Percentiles rank a stretch among this genome's conserved stretches.
phyloP scores from a whole-genome alignment of 192 early-diverging fungal genomes.

The Hyaloraphidium curvatum region DNA sequence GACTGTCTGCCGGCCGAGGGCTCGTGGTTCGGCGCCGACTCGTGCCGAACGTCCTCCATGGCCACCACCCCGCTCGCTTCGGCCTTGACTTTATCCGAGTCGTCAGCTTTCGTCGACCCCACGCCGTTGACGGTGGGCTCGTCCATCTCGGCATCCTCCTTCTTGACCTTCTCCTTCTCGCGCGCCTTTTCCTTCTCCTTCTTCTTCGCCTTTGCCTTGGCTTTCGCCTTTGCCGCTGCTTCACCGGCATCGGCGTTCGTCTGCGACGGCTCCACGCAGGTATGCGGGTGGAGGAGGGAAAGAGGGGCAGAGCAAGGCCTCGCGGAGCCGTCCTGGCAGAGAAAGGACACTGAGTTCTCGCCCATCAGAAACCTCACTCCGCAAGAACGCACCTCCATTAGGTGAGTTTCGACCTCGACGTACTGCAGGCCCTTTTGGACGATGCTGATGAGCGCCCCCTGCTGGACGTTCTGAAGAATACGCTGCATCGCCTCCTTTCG shows the following conservation, averaged over 20 bases:
- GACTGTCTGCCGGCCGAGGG: too few relatives aligned
- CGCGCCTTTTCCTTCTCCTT: constrained; percentile 5
- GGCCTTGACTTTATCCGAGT: constrained; percentile 7
- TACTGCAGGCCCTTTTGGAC: constrained; percentile 86
- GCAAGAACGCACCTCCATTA: constrained; percentile 37
- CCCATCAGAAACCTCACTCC: neutral
- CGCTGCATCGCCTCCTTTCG: too few relatives aligned
- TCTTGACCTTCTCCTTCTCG: constrained; percentile 4
- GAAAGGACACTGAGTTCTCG: neutral
- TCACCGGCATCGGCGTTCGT: constrained; percentile 7
- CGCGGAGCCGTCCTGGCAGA: constrained; percentile 51
- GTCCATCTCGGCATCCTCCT: neutral
- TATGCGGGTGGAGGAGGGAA: constrained; percentile 39
- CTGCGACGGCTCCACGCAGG: constrained; percentile 31
- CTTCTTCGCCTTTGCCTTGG: constrained; percentile 6
- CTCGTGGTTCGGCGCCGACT: too few relatives aligned
- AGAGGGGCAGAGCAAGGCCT: constrained; percentile 51
- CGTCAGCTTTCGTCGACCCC: neutral
- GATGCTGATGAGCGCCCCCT: constrained; percentile 63
- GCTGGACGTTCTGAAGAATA: too few relatives aligned
- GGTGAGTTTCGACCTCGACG: constrained; percentile 72
- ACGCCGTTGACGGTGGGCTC: constrained; percentile 6
- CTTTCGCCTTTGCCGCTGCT: neutral
- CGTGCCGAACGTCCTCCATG: constrained; percentile 26
- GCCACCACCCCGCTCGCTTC: constrained; percentile 11